Base-by-base conservation (phyloP, 805 yeast species). In the Phaffomyces opuntiae region DNA sequence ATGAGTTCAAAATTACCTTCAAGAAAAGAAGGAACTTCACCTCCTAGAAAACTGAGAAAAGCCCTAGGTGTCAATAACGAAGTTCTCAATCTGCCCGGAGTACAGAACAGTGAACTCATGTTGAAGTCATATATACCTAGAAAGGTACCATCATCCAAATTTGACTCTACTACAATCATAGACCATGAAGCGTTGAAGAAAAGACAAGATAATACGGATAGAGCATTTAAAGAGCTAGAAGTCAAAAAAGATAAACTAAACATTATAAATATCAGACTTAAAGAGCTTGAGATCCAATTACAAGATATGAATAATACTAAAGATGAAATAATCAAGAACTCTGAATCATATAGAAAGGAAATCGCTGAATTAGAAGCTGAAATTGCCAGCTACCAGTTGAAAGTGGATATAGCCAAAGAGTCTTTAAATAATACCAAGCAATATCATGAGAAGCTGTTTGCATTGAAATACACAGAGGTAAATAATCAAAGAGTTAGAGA, bases 391-490 rank as follows among this genome's bases (percentile, higher is more conserved):
- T 11, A 12, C 9, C 14, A 29, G 13, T 29, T 14, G 6, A 29
- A 13, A 9, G 13, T 29, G 6, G 31, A 12, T 8, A 9, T 13
- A 29, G 31, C 31, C 5, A 29, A 12, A 29, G 31, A 29, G 7
- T 29, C 31, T 2, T 29, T 29, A 13, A 29, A 29, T 29, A 9
- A 29, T 11, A 29, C 31, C 12, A 29, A 29, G 13, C 31, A 38
- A 7, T 51, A 52, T 33, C 46, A 52, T 24, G 54, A 52, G 27
- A 50, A 50, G 32, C 41, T 51, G 53, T 33, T 39, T 13, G 42
- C 47, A 3, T 19, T 56, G 16, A 41, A 49, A 21, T 9, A 71
- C 3, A 55, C 62, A 42, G 70, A 69, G 34, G 54, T 56, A 37
- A 53, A 60, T 25, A 59, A 62, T 35, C 19, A 9, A 29, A 29